Percentiles rank a stretch among this genome's conserved stretches.
phyloP scores from a whole-genome alignment of 2,329 filamentous ascomycete genomes.

The Aspergillus pseudoviridinutans region DNA sequence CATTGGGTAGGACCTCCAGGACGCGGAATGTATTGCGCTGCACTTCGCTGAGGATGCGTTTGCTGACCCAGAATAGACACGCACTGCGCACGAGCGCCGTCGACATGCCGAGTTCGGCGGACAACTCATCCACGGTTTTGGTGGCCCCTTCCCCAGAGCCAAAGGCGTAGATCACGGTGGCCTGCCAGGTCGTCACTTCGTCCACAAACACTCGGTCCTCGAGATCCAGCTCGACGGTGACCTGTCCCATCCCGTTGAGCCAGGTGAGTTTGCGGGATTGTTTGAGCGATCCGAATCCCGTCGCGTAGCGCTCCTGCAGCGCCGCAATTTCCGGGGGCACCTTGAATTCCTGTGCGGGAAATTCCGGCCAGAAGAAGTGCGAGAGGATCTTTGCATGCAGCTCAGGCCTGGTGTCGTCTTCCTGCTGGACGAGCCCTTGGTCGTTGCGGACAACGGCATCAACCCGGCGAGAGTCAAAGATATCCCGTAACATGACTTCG shows the following conservation, averaged over 20 bases:
- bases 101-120: constrained; percentile 52
- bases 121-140: constrained; percentile 43
- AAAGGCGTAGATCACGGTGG: constrained; percentile 83
- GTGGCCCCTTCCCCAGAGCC: constrained; percentile 46
- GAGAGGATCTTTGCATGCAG: constrained; percentile 84
- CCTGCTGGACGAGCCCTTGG: constrained; percentile 33
- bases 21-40: constrained; percentile 54
- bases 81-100: constrained; percentile 55
- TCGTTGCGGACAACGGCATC: constrained; percentile 63
- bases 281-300: constrained; percentile 75
- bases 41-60: constrained; percentile 46
- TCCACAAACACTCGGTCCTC: constrained; percentile 70
- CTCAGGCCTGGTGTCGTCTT: constrained; percentile 34
- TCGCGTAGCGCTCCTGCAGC: constrained; percentile 67
- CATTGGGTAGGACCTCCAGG: constrained; percentile 49
- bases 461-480: constrained; percentile 74
- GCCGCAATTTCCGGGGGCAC: constrained; percentile 44
- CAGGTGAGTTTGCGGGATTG: constrained; percentile 81
- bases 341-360: constrained; percentile 54
- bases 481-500: constrained; percentile 95
- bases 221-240: constrained; percentile 75
- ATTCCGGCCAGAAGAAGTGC: constrained; percentile 85
- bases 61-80: constrained; percentile 60
- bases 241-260: constrained; percentile 77
- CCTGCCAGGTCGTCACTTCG: constrained; percentile 78